phyloP scores from a whole-genome alignment of 371 early-diverging fungal genomes.

The Mortierella sp. region DNA sequence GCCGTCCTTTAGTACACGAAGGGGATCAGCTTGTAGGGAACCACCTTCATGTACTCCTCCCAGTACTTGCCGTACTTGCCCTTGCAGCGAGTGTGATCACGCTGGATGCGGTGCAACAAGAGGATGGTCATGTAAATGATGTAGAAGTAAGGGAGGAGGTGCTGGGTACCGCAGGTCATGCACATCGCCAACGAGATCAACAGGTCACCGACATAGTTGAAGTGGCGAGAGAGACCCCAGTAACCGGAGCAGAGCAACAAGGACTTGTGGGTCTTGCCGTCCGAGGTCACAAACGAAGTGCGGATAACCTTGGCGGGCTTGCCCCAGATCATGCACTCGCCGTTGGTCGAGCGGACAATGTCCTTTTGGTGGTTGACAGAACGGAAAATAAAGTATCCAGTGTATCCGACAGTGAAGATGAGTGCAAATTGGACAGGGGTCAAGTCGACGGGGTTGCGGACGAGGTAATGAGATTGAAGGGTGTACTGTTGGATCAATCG shows the following conservation, averaged over 20 bases:
- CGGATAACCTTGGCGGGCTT: constrained; percentile 76
- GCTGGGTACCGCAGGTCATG: constrained; percentile 69
- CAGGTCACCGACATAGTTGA: constrained; percentile 86
- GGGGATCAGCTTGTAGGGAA: constrained; percentile 74
- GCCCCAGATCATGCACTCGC: constrained; percentile 83
- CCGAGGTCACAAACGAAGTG: constrained; percentile 74
- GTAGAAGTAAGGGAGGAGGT: constrained; percentile 79
- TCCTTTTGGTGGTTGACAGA: constrained; percentile 87
- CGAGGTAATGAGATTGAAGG: constrained; percentile 81
- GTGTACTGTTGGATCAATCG: constrained; percentile 69
- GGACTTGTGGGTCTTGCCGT: constrained; percentile 75
- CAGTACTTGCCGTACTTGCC: constrained; percentile 85
- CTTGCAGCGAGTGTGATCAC: constrained; percentile 73
- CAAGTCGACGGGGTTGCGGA: constrained; percentile 77
- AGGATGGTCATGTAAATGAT: constrained; percentile 79
- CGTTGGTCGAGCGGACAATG: constrained; percentile 72
- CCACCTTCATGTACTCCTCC: constrained; percentile 72
- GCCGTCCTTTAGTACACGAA: constrained; percentile 39
- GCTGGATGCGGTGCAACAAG: constrained; percentile 69
- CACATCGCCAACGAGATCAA: constrained; percentile 76
- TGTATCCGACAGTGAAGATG: constrained; percentile 62
- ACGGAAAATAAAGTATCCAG: constrained; percentile 85
- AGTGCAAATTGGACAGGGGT: constrained; percentile 58
- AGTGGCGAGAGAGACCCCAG: constrained; percentile 87
- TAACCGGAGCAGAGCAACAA: constrained; percentile 78